Evolutionary conservation across 257 asterid genomes (phyloP).

Genomic region (Coffea canephora): DNA sequence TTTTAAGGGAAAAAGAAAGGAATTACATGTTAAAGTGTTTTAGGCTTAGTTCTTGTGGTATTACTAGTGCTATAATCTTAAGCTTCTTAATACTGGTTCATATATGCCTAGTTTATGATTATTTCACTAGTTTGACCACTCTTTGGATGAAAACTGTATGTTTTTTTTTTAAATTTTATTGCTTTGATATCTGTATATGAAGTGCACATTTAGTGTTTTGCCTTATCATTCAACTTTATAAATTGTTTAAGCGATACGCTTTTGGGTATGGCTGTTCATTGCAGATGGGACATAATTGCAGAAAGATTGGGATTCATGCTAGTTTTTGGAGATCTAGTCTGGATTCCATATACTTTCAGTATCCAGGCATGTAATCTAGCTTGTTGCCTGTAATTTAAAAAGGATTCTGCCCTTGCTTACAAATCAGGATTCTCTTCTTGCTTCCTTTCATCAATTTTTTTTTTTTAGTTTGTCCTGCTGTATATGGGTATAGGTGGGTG

Average conservation of each 20-base stretch:
- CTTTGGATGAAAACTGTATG: no score
- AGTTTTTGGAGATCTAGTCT: slow-evolving; percentile 94
- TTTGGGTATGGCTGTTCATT: slow-evolving; percentile 12
- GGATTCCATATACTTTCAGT: slow-evolving; percentile 97
- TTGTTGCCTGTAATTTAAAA: background rate
- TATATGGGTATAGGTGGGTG: background rate
- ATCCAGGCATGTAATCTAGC: slow-evolving; percentile 65
- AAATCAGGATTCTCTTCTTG: background rate
- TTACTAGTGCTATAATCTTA: background rate
- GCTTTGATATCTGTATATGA: background rate
- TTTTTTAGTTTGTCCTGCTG: background rate
- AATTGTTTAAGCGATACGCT: background rate
- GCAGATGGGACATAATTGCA: slow-evolving; percentile 97
- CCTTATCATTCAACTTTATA: background rate
- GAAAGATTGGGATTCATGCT: slow-evolving; percentile 98
- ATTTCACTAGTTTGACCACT: background rate
- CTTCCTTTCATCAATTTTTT: background rate
- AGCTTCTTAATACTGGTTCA: background rate
- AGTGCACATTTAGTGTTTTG: background rate
- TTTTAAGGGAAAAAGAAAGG: no score
- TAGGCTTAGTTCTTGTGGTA: background rate
- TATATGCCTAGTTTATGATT: no score
- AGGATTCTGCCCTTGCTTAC: background rate
- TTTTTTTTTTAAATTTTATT: no score
- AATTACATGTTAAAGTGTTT: background rate